Percentiles rank a stretch among this genome's conserved stretches.
Conservation (phyloP, 805 yeast species). For the Spencermartinsiella europaea region DNA sequence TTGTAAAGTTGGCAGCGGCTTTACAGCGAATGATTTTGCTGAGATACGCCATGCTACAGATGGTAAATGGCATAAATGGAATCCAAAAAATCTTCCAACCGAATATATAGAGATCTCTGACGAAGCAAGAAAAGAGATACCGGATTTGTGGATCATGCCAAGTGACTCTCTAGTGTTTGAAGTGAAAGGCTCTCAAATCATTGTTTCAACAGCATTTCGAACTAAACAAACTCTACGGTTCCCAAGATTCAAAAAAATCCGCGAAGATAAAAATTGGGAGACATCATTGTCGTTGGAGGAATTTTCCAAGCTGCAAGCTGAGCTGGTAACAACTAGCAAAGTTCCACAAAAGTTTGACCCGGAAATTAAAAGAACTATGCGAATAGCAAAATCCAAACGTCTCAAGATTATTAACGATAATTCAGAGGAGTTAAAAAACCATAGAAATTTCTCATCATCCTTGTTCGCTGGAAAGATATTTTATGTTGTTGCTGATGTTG, state of each 20-base stretch:
- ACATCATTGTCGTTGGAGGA: constrained; percentile 54
- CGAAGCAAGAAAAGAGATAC: constrained; percentile 35
- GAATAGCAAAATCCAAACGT: constrained; percentile 7
- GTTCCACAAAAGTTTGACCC: constrained; percentile 24
- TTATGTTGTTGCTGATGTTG: constrained; percentile 25
- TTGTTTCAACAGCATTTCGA: constrained; percentile 48
- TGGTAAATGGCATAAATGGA: constrained; percentile 54
- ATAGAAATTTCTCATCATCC: constrained; percentile 9
- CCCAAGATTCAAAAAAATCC: constrained; percentile 61
- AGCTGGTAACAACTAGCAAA: constrained; percentile 17
- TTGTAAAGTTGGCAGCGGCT: constrained; percentile 81
- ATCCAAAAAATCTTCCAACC: constrained; percentile 38
- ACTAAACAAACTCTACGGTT: constrained; percentile 69
- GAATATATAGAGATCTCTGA: constrained; percentile 22
- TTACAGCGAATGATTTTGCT: constrained; percentile 57
- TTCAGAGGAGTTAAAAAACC: constrained; percentile 2
- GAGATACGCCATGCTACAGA: constrained; percentile 51
- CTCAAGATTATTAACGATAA: background rate
- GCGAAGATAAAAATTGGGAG: constrained; percentile 63
- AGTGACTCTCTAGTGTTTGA: constrained; percentile 72
- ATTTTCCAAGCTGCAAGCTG: constrained; percentile 35
- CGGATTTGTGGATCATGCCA: constrained; percentile 78
- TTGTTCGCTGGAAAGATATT: constrained; percentile 23
- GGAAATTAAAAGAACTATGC: constrained; percentile 28
- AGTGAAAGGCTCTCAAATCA: constrained; percentile 73